phyloP scores from a whole-genome alignment of 73 alveolate species.

The Paramecium pentaurelia region DNA sequence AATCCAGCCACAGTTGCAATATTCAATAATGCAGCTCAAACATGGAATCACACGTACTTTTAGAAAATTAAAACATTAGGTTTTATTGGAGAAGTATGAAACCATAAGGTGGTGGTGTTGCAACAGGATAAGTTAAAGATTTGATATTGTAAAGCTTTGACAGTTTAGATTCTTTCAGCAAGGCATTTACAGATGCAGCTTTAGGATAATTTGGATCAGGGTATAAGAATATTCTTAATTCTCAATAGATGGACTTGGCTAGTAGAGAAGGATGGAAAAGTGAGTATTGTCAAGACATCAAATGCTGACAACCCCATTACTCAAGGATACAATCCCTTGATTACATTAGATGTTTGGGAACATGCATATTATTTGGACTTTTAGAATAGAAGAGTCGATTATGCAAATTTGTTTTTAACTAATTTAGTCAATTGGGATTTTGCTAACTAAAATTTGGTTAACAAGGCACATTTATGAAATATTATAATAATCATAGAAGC shows the following conservation, averaged over 20 bases:
- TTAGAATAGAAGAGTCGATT: constrained; percentile 78
- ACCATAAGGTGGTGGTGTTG: constrained; percentile 18
- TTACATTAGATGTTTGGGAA: constrained; percentile 88
- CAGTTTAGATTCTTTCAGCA: background rate
- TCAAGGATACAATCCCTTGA: constrained; percentile 35
- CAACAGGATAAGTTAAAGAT: constrained; percentile 28
- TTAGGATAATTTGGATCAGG: constrained; percentile 45
- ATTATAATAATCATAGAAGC: background rate
- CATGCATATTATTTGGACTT: constrained; percentile 91
- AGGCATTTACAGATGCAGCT: constrained; percentile 26
- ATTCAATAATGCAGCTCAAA: constrained; percentile 39
- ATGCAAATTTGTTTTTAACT: constrained; percentile 73
- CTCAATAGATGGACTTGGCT: constrained; percentile 45
- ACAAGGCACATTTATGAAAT: background rate
- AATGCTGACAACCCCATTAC: constrained; percentile 51
- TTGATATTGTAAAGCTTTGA: background rate
- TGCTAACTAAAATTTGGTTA: background rate
- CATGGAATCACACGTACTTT: constrained; percentile 42
- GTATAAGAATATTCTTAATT: background rate
- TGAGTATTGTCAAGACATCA: constrained; percentile 8
- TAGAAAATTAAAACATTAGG: background rate
- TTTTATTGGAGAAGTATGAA: constrained; percentile 28
- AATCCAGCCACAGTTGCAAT: constrained; percentile 17
- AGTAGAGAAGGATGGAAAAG: constrained; percentile 46
- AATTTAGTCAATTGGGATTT: constrained; percentile 82